Evolutionary conservation across 2,329 filamentous ascomycete species (phyloP).

Genomic region (Ustilaginoidea virens): DNA sequence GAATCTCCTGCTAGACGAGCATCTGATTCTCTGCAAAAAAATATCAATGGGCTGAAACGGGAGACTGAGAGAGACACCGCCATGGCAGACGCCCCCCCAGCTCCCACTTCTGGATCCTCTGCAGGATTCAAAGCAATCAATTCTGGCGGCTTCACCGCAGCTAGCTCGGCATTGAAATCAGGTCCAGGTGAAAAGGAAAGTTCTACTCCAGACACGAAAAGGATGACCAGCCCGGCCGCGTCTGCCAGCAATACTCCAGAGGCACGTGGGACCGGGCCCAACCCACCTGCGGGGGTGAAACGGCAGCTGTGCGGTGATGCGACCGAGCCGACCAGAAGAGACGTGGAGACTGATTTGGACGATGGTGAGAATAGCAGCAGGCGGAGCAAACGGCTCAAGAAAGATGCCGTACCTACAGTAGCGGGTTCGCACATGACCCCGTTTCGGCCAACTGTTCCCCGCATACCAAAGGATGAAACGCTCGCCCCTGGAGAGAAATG

Average conservation of each 20-base stretch:
- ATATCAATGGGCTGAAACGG: conserved; percentile 27
- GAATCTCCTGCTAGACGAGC: conserved; percentile 53
- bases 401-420: conserved; percentile 65
- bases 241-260: conserved; percentile 52
- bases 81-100: conserved; percentile 29
- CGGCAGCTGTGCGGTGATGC: conserved; percentile 48
- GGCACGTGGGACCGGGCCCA: conserved; percentile 37
- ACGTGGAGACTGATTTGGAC: conserved; percentile 31
- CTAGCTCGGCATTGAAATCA: conserved; percentile 54
- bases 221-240: conserved; percentile 43
- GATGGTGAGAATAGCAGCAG: conserved; percentile 55
- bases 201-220: conserved; percentile 45
- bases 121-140: conserved; percentile 19
- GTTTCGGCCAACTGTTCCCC: conserved; percentile 67
- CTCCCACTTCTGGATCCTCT: conserved; percentile 17
- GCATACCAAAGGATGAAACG: conserved; percentile 40
- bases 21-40: conserved; percentile 35
- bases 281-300: conserved; percentile 51
- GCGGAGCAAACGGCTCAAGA: conserved; percentile 85
- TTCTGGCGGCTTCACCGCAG: conserved; percentile 53
- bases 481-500: conserved; percentile 48
- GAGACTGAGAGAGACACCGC: conserved; percentile 32
- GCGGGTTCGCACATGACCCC: conserved; percentile 95
- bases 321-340: conserved; percentile 31
- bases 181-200: conserved; percentile 47